Conservation (phyloP, 202 grass and related monocot species). For the Miscanthus sacchariflorus region DNA sequence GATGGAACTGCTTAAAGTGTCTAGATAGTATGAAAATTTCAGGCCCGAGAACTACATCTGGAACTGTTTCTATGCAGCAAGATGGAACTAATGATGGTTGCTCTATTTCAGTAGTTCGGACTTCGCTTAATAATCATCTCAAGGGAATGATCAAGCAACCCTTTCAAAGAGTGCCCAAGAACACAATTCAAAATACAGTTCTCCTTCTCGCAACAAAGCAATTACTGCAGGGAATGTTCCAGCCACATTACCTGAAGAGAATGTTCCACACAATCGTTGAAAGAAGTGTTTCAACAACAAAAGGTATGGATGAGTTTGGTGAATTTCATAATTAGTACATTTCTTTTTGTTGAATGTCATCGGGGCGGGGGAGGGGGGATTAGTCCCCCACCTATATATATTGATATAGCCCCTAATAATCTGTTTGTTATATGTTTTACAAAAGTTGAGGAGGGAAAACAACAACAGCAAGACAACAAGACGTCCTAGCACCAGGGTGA, state of each 20-base stretch:
- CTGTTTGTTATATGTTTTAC: too few species aligned
- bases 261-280: neutral
- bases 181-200: constrained; percentile 54
- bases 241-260: neutral
- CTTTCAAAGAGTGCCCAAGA: constrained; percentile 43
- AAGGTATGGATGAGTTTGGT: constrained; percentile 46
- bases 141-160: constrained; percentile 52
- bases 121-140: constrained; percentile 44
- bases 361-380: neutral
- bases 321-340: constrained; percentile 8
- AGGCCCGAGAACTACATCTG: constrained; percentile 25
- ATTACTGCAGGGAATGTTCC: neutral
- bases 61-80: constrained; percentile 32
- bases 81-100: constrained; percentile 50
- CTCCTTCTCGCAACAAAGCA: constrained; percentile 30
- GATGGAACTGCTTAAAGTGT: constrained; percentile 77
- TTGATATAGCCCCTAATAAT: too few species aligned
- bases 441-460: too few species aligned
- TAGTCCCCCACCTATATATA: too few species aligned
- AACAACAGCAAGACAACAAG: too few species aligned
- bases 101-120: constrained; percentile 62
- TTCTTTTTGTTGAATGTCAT: neutral
- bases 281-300: constrained; percentile 1
- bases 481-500: too few species aligned
- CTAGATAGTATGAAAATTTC: constrained; percentile 40